phyloP scores from a whole-genome alignment of 129 eudicot species.

The Rutidosis leptorrhynchoides region DNA sequence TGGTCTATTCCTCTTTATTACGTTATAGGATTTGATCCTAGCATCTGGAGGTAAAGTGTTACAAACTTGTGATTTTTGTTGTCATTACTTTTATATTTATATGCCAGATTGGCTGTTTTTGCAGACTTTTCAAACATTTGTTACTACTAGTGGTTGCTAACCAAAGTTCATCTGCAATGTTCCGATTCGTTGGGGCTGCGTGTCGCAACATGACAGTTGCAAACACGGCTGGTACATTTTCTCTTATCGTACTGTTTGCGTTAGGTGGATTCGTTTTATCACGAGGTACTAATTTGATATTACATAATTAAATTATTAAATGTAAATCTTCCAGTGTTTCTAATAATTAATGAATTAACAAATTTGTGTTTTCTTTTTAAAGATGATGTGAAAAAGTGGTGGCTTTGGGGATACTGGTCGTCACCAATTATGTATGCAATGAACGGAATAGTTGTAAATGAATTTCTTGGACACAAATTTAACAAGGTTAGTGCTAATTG shows the following conservation, averaged over 20 bases:
- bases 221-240: constrained; percentile 51
- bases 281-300: constrained; percentile 46
- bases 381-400: constrained; percentile 31
- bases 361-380: background rate
- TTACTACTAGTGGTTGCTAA: constrained; percentile 36
- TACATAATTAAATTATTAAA: background rate
- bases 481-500: constrained; percentile 10
- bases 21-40: constrained; percentile 75
- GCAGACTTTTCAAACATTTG: constrained; percentile 53
- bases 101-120: constrained; percentile 2
- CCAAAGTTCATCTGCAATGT: constrained; percentile 51
- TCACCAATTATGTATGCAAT: constrained; percentile 35
- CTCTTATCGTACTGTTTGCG: constrained; percentile 37
- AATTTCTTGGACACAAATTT: constrained; percentile 26
- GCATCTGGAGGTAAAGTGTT: constrained; percentile 45
- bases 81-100: background rate
- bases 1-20: constrained; percentile 63
- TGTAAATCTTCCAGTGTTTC: background rate
- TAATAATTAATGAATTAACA: constrained; percentile 9
- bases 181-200: constrained; percentile 45
- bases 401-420: constrained; percentile 36
- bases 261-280: constrained; percentile 52
- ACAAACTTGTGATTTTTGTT: background rate
- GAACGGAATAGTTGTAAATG: constrained; percentile 32
- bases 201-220: constrained; percentile 64